Evolutionary conservation across 1,139 yeast species (phyloP), one percentile per base, ranked within the genome.

Genomic region (Lodderomyces theae): DNA sequence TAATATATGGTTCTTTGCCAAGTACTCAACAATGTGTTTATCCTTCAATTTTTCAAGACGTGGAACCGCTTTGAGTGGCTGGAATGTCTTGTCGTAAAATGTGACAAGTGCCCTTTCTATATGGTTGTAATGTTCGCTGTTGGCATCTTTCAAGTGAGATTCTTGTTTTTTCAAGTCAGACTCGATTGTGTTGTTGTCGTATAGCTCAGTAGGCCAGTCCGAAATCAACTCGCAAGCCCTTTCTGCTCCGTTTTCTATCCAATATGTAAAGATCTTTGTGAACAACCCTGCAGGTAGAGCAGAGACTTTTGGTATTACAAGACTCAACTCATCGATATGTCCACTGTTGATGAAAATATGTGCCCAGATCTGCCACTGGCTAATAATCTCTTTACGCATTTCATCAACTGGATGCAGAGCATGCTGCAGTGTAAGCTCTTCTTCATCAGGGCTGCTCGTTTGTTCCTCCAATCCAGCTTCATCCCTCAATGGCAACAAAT

Each of bases 311-410:
- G 95, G 95, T 3, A 89, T 57, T 0, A 68, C 58, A 1, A 71
- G 70, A 0, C 82, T 77, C 16, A 87, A 60, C 3, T 63, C 63
- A 5, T 60, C 63, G 4, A 73, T 60, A 41, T 82, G 78, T 2
- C 65, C 69, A 1, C 77, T 63, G 4, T 74, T 66, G 2, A 80
- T 61, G 48, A 82, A 84, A 10, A 72, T 73, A 47, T 64, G 60
- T 6, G 84, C 63, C 82, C 89, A 83, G 25, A 65, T 65, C 40
- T 77, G 77, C 96, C 97, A 89, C 46, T 80, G 80, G 11, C 63
- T 61, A 1, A 73, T 55, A 5, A 63, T 58, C 26, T 66, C 66
- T 33, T 58, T 29, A 4, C 30, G 43, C 1, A 40, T 32, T 1
- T 64, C 56, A 10, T 52, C 43, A 1, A 59, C 48, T 1, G 67